These are phyloP conservation scores for Stephania japonica DNA, from an alignment of 164 flowering plant species.

Conservation along the genomic window DNA sequence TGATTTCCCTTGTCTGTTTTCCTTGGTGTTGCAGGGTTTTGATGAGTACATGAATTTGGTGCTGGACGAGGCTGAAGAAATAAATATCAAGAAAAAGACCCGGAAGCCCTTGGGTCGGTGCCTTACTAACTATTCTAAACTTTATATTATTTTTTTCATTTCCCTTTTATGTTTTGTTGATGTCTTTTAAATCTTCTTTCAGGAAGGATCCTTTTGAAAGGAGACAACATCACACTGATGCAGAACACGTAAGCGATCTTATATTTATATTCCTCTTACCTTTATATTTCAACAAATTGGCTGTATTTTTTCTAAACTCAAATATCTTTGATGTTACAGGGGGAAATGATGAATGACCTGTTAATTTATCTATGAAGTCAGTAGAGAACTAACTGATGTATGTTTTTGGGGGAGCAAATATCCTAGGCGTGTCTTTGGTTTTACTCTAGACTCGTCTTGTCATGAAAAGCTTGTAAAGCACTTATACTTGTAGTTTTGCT, in stretches of 20 bases:
- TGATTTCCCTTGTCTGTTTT: neutral
- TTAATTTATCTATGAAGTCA: neutral
- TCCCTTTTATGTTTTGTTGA: neutral
- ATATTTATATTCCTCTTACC: slow-evolving; percentile 3
- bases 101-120: slow-evolving; percentile 48
- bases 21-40: slow-evolving; percentile 49
- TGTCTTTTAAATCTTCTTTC: slow-evolving; percentile 12
- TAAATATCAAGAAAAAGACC: slow-evolving; percentile 61
- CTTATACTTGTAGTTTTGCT: neutral
- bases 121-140: neutral
- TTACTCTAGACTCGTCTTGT: slow-evolving; percentile 8
- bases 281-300: neutral
- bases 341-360: slow-evolving; percentile 28
- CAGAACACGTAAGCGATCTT: slow-evolving; percentile 52
- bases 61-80: slow-evolving; percentile 86
- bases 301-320: neutral
- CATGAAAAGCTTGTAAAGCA: slow-evolving; percentile 5
- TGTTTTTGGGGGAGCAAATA: neutral
- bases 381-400: neutral
- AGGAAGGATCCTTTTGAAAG: slow-evolving; percentile 74
- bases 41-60: slow-evolving; percentile 97
- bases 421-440: neutral
- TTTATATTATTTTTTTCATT: neutral
- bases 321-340: slow-evolving; percentile 22
- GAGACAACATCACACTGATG: slow-evolving; percentile 69